Evolutionary conservation across 768 basidiomycete genomes (phyloP).

Genomic region (Leccinellum luteum): DNA sequence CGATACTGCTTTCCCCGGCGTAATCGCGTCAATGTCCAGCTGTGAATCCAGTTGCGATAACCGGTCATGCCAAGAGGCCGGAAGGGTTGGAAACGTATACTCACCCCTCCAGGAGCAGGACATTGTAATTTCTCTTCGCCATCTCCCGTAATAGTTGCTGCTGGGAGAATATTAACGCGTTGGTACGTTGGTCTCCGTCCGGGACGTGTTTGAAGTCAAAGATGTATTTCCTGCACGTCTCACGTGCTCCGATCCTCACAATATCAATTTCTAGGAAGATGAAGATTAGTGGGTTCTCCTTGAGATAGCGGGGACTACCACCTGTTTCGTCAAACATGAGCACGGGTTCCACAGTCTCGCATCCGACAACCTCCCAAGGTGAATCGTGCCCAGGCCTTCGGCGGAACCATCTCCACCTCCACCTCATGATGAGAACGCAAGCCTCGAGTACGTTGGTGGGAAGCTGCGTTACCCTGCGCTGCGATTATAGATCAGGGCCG

Average conservation of each 20-base stretch:
- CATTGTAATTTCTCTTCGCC: slow-evolving; percentile 55
- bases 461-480: slow-evolving; percentile 12
- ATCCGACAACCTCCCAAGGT: slow-evolving; percentile 79
- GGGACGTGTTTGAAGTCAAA: slow-evolving; percentile 52
- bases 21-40: slow-evolving; percentile 66
- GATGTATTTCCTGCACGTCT: slow-evolving; percentile 60
- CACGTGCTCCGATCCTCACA: slow-evolving; percentile 47
- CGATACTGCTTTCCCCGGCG: slow-evolving; percentile 62
- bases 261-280: slow-evolving; percentile 54
- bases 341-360: slow-evolving; percentile 60
- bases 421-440: slow-evolving; percentile 27
- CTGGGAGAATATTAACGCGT: slow-evolving; percentile 60
- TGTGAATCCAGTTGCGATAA: slow-evolving; percentile 25
- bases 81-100: slow-evolving; percentile 7
- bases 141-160: slow-evolving; percentile 60
- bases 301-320: slow-evolving; percentile 38
- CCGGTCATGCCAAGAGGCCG: not conserved
- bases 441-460: slow-evolving; percentile 17
- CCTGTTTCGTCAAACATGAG: slow-evolving; percentile 60
- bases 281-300: slow-evolving; percentile 5
- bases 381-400: slow-evolving; percentile 42
- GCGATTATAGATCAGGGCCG: slow-evolving; percentile 15
- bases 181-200: slow-evolving; percentile 45
- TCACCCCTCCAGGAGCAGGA: slow-evolving; percentile 67
- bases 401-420: slow-evolving; percentile 45